Evolutionary conservation across 768 basidiomycete genomes (phyloP).

Genomic region (Calocybe cyanea): DNA sequence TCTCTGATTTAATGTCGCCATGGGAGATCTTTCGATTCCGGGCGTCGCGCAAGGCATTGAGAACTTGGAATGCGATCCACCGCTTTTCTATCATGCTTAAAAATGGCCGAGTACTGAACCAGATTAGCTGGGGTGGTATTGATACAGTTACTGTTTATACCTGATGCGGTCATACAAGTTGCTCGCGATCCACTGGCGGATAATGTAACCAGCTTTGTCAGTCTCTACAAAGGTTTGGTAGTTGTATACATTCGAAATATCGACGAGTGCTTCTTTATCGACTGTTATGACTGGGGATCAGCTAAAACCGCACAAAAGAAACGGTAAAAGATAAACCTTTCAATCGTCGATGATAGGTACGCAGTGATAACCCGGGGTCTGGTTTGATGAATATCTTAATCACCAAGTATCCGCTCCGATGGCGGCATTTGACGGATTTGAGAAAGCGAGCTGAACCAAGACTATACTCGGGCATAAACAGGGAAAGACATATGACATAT

Average conservation of each 20-base stretch:
- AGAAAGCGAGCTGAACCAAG: conserved; percentile 31
- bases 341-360: conserved; percentile 69
- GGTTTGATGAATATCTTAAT: conserved; percentile 97
- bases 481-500: not conserved
- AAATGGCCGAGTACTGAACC: conserved; percentile 87
- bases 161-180: conserved; percentile 97
- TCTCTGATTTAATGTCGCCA: conserved; percentile 97
- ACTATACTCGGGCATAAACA: conserved; percentile 6
- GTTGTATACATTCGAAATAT: conserved; percentile 84
- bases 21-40: conserved; percentile 87
- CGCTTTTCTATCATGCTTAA: conserved; percentile 90
- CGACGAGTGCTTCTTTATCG: conserved; percentile 78
- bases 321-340: conserved; percentile 50
- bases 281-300: conserved; percentile 39
- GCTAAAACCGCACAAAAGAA: not conserved
- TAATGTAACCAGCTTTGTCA: conserved; percentile 92
- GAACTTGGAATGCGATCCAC: conserved; percentile 94
- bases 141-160: conserved; percentile 38
- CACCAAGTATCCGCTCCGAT: conserved; percentile 78
- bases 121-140: not conserved
- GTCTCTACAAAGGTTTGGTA: conserved; percentile 92
- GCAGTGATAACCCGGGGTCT: conserved; percentile 77
- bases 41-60: conserved; percentile 80
- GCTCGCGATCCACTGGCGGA: conserved; percentile 92
- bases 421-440: conserved; percentile 87